Conservation (phyloP, 257 asterid genomes). For the Voacanga thouarsii region DNA sequence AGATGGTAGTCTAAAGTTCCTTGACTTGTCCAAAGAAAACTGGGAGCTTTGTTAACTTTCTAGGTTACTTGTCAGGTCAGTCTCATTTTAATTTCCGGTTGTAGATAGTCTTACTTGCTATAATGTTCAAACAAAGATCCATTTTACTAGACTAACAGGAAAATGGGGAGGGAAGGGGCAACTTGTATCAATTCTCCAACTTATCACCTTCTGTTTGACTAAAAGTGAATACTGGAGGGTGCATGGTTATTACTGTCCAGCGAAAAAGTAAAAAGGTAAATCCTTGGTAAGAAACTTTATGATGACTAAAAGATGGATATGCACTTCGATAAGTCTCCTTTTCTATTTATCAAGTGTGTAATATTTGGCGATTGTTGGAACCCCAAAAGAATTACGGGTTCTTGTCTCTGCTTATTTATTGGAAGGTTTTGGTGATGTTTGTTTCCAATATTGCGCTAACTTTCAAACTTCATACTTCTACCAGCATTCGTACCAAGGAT, state of each 20-base stretch:
- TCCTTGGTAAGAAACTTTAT: too few relatives aligned
- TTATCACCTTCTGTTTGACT: not conserved
- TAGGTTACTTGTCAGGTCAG: conserved; percentile 41
- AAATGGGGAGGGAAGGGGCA: not conserved
- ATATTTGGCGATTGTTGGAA: not conserved
- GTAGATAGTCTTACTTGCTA: not conserved
- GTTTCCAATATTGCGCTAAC: not conserved
- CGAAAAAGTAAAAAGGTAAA: too few relatives aligned
- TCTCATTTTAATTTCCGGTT: not conserved
- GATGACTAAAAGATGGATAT: not conserved
- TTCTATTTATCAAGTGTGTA: not conserved
- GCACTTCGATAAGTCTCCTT: not conserved
- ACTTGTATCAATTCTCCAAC: not conserved
- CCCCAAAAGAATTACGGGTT: not conserved
- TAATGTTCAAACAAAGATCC: not conserved
- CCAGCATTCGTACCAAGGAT: too few relatives aligned
- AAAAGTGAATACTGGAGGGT: not conserved
- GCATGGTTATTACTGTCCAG: not conserved
- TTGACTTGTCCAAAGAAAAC: conserved; percentile 77
- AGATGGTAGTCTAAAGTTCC: conserved; percentile 59
- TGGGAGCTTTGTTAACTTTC: conserved; percentile 66
- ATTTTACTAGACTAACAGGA: not conserved
- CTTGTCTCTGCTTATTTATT: not conserved
- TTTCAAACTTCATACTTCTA: too few relatives aligned
- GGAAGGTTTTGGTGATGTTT: not conserved